phyloP scores from a whole-genome alignment of 2,329 filamentous ascomycete genomes.

The Aspergillus luchuensis region DNA sequence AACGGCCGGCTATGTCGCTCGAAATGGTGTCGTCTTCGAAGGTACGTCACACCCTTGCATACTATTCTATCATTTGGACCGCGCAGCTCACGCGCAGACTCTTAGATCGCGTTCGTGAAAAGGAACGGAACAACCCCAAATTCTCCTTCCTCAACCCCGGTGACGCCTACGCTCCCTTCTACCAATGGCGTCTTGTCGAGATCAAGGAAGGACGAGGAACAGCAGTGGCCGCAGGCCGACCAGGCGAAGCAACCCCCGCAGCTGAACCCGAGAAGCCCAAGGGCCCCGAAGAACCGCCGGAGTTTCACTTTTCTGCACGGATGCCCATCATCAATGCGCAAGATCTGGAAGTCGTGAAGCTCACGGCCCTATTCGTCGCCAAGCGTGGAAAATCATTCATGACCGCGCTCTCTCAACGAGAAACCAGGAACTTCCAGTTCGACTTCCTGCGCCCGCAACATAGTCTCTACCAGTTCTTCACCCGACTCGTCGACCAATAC shows the following conservation, averaged over 20 bases:
- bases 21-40: slow-evolving; percentile 69
- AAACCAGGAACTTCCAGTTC: slow-evolving; percentile 90
- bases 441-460: slow-evolving; percentile 95
- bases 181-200: slow-evolving; percentile 86
- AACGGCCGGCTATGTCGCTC: slow-evolving; percentile 86
- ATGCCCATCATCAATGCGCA: slow-evolving; percentile 97
- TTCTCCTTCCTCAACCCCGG: slow-evolving; percentile 80
- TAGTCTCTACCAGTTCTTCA: slow-evolving; percentile 94
- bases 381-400: slow-evolving; percentile 91
- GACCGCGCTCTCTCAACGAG: slow-evolving; percentile 83
- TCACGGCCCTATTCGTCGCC: slow-evolving; percentile 89
- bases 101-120: slow-evolving; percentile 75
- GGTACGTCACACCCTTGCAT: slow-evolving; percentile 35
- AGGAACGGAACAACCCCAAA: slow-evolving; percentile 81
- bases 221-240: slow-evolving; percentile 72
- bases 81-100: slow-evolving; percentile 1
- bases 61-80: neutral
- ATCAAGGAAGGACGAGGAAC: slow-evolving; percentile 82
- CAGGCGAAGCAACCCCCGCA: slow-evolving; percentile 60
- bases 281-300: slow-evolving; percentile 80
- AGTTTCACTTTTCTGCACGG: slow-evolving; percentile 90
- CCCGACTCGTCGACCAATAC: slow-evolving; percentile 90
- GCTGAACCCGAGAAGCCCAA: slow-evolving; percentile 67
- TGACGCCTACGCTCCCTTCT: slow-evolving; percentile 86
- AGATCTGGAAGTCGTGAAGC: slow-evolving; percentile 71